Percentiles rank a stretch among this genome's conserved stretches.
Conservation (phyloP, 1,284 basidiomycete genomes). For the Termitomyces sp. region DNA sequence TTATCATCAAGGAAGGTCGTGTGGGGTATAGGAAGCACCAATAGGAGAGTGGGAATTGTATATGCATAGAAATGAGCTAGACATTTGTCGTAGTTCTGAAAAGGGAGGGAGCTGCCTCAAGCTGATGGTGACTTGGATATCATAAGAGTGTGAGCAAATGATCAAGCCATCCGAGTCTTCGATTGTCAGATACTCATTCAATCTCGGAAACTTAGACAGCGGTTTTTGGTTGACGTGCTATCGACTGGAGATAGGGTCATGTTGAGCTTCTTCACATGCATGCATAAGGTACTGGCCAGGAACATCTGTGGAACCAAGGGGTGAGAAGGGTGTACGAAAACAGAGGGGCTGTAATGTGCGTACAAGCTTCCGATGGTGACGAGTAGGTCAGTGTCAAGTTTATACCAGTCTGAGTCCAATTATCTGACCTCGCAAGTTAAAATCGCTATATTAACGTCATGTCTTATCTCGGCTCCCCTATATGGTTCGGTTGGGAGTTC, state of each 20-base stretch:
- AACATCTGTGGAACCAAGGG: neutral
- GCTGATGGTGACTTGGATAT: neutral
- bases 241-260: neutral
- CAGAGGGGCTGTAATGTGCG: neutral
- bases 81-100: neutral
- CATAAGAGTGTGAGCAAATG: neutral
- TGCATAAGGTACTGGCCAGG: neutral
- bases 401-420: neutral
- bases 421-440: neutral
- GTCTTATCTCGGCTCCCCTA: neutral
- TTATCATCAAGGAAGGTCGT: constrained; percentile 5
- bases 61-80: neutral
- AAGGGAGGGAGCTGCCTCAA: too few species aligned
- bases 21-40: neutral
- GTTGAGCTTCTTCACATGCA: neutral
- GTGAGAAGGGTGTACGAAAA: neutral
- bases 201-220: neutral
- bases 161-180: neutral
- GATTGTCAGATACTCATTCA: neutral
- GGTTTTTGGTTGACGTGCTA: neutral
- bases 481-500: neutral
- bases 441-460: neutral
- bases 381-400: neutral
- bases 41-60: neutral
- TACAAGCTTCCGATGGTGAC: neutral